Conservation (phyloP, 371 early-diverging fungal species). For the Capillidium rhysosporum region DNA sequence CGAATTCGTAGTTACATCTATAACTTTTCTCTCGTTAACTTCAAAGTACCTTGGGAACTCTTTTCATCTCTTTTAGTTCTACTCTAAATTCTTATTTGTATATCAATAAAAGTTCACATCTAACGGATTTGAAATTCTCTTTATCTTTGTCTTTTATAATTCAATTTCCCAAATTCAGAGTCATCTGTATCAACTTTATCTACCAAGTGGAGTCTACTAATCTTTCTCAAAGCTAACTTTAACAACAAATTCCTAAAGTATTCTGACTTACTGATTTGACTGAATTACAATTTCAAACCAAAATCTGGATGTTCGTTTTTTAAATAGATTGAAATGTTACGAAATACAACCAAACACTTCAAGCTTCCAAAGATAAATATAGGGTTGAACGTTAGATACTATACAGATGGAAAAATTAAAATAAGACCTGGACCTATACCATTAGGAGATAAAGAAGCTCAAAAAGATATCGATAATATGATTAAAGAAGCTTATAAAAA, state of each 20-base stretch:
- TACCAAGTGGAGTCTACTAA: not conserved
- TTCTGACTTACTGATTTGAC: no score
- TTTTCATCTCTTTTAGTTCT: slow-evolving; percentile 35
- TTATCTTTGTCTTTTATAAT: not conserved
- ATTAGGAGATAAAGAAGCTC: slow-evolving; percentile 42
- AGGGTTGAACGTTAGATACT: no score
- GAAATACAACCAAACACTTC: no score
- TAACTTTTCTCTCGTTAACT: slow-evolving; percentile 68
- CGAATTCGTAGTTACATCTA: slow-evolving; percentile 58
- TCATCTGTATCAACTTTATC: slow-evolving; percentile 5
- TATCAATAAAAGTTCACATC: not conserved
- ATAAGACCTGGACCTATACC: slow-evolving; percentile 45
- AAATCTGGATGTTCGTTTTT: no score
- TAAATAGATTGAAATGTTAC: no score
- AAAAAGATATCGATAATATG: slow-evolving; percentile 49
- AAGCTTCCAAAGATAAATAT: no score
- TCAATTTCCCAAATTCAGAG: slow-evolving; percentile 2
- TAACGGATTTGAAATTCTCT: slow-evolving; percentile 3
- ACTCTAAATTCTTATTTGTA: slow-evolving; percentile 18
- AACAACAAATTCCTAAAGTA: no score
- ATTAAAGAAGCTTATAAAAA: slow-evolving; percentile 12
- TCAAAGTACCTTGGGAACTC: slow-evolving; percentile 65
- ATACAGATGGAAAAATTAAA: no score
- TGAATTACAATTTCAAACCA: no score
- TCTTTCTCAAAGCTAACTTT: no score